A percentile compares a stretch with the other conserved stretches of the same genome.
Evolutionary conservation across 129 eudicot species (phyloP).

Genomic region (Oenanthe sinensis): DNA sequence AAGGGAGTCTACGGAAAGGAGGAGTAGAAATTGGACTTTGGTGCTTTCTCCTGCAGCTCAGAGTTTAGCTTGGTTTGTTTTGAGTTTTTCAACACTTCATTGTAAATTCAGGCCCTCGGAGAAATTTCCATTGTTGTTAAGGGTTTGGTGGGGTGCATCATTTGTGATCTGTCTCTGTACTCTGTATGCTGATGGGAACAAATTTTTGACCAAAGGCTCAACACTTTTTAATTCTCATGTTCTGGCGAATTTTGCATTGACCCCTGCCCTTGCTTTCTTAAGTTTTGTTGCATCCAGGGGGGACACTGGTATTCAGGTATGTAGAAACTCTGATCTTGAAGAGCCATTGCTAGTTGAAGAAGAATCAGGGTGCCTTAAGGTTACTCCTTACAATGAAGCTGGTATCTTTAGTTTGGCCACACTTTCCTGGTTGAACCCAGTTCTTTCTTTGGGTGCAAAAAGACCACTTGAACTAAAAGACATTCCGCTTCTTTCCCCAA

Average conservation of each 20-base stretch:
- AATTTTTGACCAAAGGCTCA: slow-evolving; percentile 41
- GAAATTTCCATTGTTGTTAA: slow-evolving; percentile 51
- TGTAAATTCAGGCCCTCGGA: slow-evolving; percentile 52
- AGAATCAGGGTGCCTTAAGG: slow-evolving; percentile 78
- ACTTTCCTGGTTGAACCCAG: slow-evolving; percentile 75
- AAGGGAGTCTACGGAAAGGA: slow-evolving; percentile 33
- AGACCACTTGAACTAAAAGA: slow-evolving; percentile 86
- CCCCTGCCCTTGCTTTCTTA: slow-evolving; percentile 65
- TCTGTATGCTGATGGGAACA: slow-evolving; percentile 55
- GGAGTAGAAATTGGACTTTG: slow-evolving; percentile 33
- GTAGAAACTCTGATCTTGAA: slow-evolving; percentile 55
- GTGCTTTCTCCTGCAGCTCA: slow-evolving; percentile 58
- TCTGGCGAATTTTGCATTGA: slow-evolving; percentile 43
- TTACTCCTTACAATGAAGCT: slow-evolving; percentile 76
- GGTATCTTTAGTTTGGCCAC: slow-evolving; percentile 72
- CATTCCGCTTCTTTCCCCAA: slow-evolving; percentile 79
- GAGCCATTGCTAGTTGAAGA: slow-evolving; percentile 74
- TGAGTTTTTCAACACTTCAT: slow-evolving; percentile 51
- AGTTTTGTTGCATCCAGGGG: slow-evolving; percentile 70
- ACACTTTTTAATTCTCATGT: slow-evolving; percentile 44
- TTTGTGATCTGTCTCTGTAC: slow-evolving; percentile 47
- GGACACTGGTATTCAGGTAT: slow-evolving; percentile 52
- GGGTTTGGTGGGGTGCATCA: slow-evolving; percentile 77
- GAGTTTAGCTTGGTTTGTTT: slow-evolving; percentile 66
- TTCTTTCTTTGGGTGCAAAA: slow-evolving; percentile 71